A percentile compares a stretch with the other conserved stretches of the same genome.
These are phyloP conservation scores for Parascedosporium putredinis DNA, from an alignment of 2,329 filamentous ascomycete genomes.

Conservation along the genomic window DNA sequence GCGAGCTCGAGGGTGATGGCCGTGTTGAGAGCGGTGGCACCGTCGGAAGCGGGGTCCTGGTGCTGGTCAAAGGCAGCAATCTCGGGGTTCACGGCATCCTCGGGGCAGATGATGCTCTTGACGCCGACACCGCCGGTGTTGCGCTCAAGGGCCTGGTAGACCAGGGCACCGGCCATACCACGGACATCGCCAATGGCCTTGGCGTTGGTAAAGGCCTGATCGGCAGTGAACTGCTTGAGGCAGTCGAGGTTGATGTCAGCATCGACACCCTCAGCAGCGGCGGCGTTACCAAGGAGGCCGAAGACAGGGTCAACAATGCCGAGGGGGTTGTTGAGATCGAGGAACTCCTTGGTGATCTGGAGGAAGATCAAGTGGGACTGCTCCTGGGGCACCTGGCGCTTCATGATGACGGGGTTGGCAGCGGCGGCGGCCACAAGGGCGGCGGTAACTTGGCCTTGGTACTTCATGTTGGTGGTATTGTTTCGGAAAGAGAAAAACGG, in stretches of 20 bases:
- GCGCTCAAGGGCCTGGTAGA: conserved; percentile 43
- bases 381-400: conserved; percentile 43
- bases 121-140: conserved; percentile 35
- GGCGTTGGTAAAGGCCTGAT: conserved; percentile 50
- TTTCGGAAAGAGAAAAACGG: too few relatives aligned
- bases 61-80: conserved; percentile 54
- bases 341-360: conserved; percentile 28
- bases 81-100: conserved; percentile 52
- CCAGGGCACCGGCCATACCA: conserved; percentile 42
- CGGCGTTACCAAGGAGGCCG: conserved; percentile 29
- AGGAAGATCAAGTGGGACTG: conserved; percentile 43
- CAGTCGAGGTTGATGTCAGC: conserved; percentile 30
- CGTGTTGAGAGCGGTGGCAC: conserved; percentile 49
- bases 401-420: conserved; percentile 13
- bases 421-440: conserved; percentile 12
- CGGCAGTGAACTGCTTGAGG: conserved; percentile 38
- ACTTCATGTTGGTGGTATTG: conserved; percentile 12
- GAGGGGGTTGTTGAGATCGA: conserved; percentile 41
- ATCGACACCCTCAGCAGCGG: conserved; percentile 39
- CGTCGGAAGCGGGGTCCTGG: conserved; percentile 54
- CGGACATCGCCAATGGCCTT: conserved; percentile 40
- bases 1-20: conserved; percentile 48
- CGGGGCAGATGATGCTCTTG: conserved; percentile 43
- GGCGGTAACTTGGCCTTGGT: conserved; percentile 4
- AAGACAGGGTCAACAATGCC: conserved; percentile 41